These are phyloP conservation scores for Claviceps sp. DNA, from an alignment of 2,329 filamentous ascomycete genomes.

Conservation along the genomic window DNA sequence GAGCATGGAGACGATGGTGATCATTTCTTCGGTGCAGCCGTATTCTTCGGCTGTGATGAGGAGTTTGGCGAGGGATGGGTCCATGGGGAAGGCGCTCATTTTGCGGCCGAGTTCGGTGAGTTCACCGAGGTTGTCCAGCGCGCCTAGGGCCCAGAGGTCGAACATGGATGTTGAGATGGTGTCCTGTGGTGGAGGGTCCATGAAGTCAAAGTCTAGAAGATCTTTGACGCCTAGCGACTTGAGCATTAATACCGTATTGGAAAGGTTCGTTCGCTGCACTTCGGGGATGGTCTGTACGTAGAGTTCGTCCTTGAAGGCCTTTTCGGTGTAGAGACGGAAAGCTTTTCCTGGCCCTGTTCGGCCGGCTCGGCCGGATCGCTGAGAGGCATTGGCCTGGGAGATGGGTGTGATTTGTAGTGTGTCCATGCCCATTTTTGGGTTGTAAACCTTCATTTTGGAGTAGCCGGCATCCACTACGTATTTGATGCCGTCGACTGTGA, in stretches of 20 bases:
- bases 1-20: slow-evolving; percentile 96
- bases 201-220: slow-evolving; percentile 92
- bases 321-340: slow-evolving; percentile 86
- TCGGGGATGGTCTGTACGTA: slow-evolving; percentile 96
- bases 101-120: slow-evolving; percentile 74
- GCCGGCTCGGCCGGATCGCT: slow-evolving; percentile 85
- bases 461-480: slow-evolving; percentile 95
- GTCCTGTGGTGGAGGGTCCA: slow-evolving; percentile 96
- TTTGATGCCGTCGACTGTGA: slow-evolving; percentile 98
- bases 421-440: slow-evolving; percentile 98
- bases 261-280: slow-evolving; percentile 90
- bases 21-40: slow-evolving; percentile 91
- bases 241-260: slow-evolving; percentile 85
- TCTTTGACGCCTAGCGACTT: slow-evolving; percentile 93
- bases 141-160: slow-evolving; percentile 91
- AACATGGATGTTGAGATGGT: slow-evolving; percentile 96
- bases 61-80: slow-evolving; percentile 86
- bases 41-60: slow-evolving; percentile 86
- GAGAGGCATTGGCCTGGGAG: slow-evolving; percentile 88
- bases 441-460: slow-evolving; percentile 97
- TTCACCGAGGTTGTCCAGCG: slow-evolving; percentile 85
- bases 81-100: slow-evolving; percentile 98
- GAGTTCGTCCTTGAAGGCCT: slow-evolving; percentile 88
- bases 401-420: slow-evolving; percentile 96
- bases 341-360: slow-evolving; percentile 92